Conservation (phyloP, 1,284 basidiomycete genomes). For the Ganoderma leucocontextum region DNA sequence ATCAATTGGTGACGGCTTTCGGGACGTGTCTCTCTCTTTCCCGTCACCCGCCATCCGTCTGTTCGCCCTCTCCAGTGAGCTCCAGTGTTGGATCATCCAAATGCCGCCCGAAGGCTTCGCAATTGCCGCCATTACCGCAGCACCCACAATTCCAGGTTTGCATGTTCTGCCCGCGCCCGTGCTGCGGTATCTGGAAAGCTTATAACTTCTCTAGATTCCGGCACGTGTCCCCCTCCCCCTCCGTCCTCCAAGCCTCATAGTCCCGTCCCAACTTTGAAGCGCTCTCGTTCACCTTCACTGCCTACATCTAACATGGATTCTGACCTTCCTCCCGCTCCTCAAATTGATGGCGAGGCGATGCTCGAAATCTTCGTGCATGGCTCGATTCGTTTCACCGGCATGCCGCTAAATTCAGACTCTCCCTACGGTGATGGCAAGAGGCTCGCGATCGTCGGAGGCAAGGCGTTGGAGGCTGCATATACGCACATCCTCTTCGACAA, state of each 20-base stretch:
- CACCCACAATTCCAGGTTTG: conserved; percentile 8
- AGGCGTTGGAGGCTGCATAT: conserved; percentile 58
- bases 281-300: conserved; percentile 37
- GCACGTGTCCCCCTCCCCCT: conserved; percentile 40
- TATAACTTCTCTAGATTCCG: conserved; percentile 33
- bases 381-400: conserved; percentile 60
- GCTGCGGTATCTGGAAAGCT: conserved; percentile 28
- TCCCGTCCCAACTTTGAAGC: conserved; percentile 38
- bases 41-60: neutral
- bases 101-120: conserved; percentile 9
- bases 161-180: conserved; percentile 16
- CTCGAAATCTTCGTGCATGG: conserved; percentile 74
- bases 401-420: conserved; percentile 47
- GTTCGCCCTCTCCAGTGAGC: neutral
- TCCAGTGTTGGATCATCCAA: conserved; percentile 10
- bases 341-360: conserved; percentile 58
- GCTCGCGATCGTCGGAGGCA: conserved; percentile 60
- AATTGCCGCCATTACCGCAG: conserved; percentile 27
- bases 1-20: neutral
- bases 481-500: conserved; percentile 60
- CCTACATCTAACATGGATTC: conserved; percentile 37
- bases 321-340: conserved; percentile 48
- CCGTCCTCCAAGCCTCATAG: conserved; percentile 34
- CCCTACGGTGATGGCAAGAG: conserved; percentile 65
- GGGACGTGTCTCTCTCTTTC: neutral